phyloP scores from a whole-genome alignment of 768 basidiomycete species.

The Cyathus striatus region DNA sequence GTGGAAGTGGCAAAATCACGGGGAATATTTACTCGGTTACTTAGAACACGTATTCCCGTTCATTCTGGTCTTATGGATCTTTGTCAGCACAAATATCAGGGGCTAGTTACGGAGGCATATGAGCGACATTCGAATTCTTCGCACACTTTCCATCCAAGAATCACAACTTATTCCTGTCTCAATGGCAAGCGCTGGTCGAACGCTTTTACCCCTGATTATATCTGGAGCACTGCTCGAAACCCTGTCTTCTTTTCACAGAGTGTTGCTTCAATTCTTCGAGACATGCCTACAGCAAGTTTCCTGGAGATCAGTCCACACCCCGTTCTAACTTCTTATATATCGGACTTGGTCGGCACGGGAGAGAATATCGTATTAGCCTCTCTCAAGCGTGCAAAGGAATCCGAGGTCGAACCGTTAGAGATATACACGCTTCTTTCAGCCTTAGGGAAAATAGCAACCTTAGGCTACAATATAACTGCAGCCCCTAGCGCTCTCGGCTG shows the following conservation, averaged over 20 bases:
- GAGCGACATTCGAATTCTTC: constrained; percentile 27
- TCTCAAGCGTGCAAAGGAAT: background rate
- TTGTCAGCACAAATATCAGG: constrained; percentile 21
- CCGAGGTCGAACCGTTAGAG: no score
- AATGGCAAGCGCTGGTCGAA: constrained; percentile 17
- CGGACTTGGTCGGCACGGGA: background rate
- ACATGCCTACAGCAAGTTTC: constrained; percentile 18
- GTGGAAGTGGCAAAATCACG: constrained; percentile 18
- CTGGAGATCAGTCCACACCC: constrained; percentile 36
- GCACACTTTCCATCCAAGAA: constrained; percentile 15
- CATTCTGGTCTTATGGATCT: constrained; percentile 33
- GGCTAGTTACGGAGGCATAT: constrained; percentile 25
- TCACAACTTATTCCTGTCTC: constrained; percentile 30
- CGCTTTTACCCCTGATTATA: constrained; percentile 28
- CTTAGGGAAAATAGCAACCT: background rate
- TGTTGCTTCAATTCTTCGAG: constrained; percentile 16
- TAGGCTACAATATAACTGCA: background rate
- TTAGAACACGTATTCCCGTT: constrained; percentile 29
- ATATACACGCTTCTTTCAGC: background rate
- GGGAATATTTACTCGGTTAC: constrained; percentile 28
- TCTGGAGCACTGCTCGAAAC: constrained; percentile 31
- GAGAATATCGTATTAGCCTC: background rate
- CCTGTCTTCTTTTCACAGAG: constrained; percentile 32
- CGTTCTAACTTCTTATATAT: constrained; percentile 23
- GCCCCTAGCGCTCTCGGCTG: background rate